Conservation (phyloP, 2,329 filamentous ascomycete genomes). For the Cladosporium sp. region DNA sequence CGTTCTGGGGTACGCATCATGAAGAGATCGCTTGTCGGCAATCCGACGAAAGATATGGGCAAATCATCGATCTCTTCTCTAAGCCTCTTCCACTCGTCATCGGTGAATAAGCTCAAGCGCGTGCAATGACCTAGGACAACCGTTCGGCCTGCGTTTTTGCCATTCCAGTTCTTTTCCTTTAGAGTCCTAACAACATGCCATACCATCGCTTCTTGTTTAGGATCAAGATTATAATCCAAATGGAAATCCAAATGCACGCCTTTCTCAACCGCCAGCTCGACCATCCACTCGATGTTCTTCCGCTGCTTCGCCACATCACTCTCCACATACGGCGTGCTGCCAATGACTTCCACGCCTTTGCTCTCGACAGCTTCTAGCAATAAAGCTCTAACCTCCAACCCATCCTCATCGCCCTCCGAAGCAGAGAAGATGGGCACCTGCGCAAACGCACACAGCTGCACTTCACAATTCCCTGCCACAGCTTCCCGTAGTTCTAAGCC, state of each 20-base stretch:
- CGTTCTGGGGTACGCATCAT: conserved; percentile 56
- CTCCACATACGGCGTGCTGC: conserved; percentile 69
- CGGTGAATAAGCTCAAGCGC: conserved; percentile 54
- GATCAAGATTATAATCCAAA: conserved; percentile 64
- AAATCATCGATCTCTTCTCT: conserved; percentile 48
- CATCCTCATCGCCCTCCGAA: conserved; percentile 30
- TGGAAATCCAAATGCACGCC: conserved; percentile 64
- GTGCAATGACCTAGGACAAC: conserved; percentile 66
- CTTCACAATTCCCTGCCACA: conserved; percentile 50
- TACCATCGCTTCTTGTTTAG: conserved; percentile 46
- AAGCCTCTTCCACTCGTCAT: conserved; percentile 49
- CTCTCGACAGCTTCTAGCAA: conserved; percentile 44
- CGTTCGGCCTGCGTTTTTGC: conserved; percentile 39
- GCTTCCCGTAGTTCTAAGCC: conserved; percentile 52
- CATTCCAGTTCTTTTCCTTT: conserved; percentile 45
- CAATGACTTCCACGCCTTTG: conserved; percentile 54
- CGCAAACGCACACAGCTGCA: conserved; percentile 69
- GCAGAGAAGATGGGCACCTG: conserved; percentile 64
- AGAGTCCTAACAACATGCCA: conserved; percentile 53
- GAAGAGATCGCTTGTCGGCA: conserved; percentile 67
- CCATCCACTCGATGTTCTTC: conserved; percentile 61
- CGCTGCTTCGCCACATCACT: conserved; percentile 43
- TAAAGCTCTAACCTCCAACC: conserved; percentile 25
- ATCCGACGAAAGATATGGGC: conserved; percentile 62
- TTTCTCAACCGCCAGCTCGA: conserved; percentile 49